These are phyloP conservation scores for Mrakia blollopis DNA, from an alignment of 768 basidiomycete genomes.

Conservation along the genomic window DNA sequence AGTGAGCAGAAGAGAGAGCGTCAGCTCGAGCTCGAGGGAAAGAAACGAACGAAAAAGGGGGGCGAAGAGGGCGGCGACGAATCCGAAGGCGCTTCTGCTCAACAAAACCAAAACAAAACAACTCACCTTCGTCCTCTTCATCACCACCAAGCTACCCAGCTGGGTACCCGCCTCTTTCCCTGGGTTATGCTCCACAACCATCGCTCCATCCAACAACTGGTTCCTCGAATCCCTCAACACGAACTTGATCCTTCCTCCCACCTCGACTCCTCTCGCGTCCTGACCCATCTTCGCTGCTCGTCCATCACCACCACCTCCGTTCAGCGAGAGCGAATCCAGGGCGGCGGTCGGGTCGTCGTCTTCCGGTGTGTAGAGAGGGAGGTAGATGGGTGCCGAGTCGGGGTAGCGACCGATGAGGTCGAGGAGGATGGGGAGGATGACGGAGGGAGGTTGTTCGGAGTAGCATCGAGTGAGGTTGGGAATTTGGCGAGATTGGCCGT, in stretches of 20 bases:
- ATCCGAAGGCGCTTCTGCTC: neutral
- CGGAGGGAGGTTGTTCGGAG: conserved; percentile 26
- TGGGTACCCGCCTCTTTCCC: neutral
- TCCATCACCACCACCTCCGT: no score
- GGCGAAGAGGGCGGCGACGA: neutral
- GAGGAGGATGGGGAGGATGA: conserved; percentile 27
- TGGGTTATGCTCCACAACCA: neutral
- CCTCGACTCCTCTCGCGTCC: neutral
- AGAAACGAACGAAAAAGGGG: no score
- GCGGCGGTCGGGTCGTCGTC: neutral
- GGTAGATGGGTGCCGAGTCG: conserved; percentile 19
- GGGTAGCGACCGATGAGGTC: conserved; percentile 17
- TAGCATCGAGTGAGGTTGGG: conserved; percentile 27
- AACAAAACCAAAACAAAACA: neutral
- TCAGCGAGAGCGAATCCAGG: neutral
- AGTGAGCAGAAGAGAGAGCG: neutral
- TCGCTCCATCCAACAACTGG: conserved; percentile 26
- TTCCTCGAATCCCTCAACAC: conserved; percentile 20
- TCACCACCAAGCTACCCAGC: conserved; percentile 16
- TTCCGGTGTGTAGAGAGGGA: conserved; percentile 7
- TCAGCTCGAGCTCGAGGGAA: neutral
- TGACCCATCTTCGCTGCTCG: neutral
- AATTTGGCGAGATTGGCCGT: neutral
- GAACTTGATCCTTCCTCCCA: conserved; percentile 32
- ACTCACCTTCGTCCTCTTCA: conserved; percentile 29